Evolutionary conservation across 345 rosid species (phyloP), one percentile per base, ranked within the genome.

Genomic region (Moringa oleifera): DNA sequence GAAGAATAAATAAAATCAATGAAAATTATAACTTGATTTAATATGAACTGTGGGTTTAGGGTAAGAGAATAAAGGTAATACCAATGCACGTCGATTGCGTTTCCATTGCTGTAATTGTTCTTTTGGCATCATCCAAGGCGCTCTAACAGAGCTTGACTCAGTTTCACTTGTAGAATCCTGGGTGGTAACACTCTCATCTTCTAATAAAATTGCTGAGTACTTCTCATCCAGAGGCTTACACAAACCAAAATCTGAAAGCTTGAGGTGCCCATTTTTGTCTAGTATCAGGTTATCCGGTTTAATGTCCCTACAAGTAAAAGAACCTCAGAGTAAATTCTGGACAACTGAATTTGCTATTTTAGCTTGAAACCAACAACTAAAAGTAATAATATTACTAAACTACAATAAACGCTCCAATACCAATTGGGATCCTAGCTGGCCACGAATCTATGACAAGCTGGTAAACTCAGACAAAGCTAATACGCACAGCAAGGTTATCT

Each of bases 171-270:
- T 55, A 53, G 77, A 61, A 56, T 81, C 97, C 73, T 81, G 79
- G 62, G 85, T 72, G 21, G 75, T 63, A 67, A 90, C 66, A 57
- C 80, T 83, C 28, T 81, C 92, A 60, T 88, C 88, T 79, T 83
- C 97, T 63, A 94, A 80, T 25, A 90, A 63, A 70, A 91, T 77
- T 56, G 90, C 51, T 49, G 99, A 88, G 79, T 88, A 94, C 70
- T 90, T 94, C 46, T 85, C 94, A 80, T 90, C 95, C 18, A 94
- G 81, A 65, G 99, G 94, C 81, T 94, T 94, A 76, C 97, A 94
- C 78, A 94, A 79, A 19, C 99, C 99, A 82, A 94, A 94, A 81
- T 94, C 99, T 55, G 99, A 94, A 66, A 94, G 99, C 89, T 94
- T 94, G 79, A 94, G 65, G 77, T 94, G 97, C 57, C 99, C 99